Percentiles rank a stretch among this genome's conserved stretches.
These are phyloP conservation scores for Flaveria brownii DNA, from an alignment of 129 eudicot species.

Conservation along the genomic window DNA sequence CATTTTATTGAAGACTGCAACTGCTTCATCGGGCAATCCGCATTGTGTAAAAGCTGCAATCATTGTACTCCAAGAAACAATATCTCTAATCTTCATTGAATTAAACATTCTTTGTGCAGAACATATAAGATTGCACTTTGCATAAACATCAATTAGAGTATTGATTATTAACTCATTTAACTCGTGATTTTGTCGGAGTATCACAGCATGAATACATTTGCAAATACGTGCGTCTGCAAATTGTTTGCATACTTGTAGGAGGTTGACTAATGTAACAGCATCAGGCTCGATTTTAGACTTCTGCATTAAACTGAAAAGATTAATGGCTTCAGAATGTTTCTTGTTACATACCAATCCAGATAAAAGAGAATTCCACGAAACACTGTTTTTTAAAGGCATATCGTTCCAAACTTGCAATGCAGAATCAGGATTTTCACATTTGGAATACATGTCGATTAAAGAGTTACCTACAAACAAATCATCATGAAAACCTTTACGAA, in stretches of 20 bases:
- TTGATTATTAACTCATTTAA: conserved; percentile 54
- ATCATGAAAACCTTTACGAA: conserved; percentile 50
- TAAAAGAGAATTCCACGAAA: conserved; percentile 83
- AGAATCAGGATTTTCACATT: conserved; percentile 53
- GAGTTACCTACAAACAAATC: conserved; percentile 73
- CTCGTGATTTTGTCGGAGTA: conserved; percentile 49
- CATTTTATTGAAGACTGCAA: conserved; percentile 58
- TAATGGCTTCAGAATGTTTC: conserved; percentile 58
- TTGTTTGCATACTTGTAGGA: conserved; percentile 63
- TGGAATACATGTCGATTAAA: conserved; percentile 71
- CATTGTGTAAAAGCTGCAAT: conserved; percentile 71
- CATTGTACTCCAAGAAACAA: conserved; percentile 85
- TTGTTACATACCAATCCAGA: conserved; percentile 66
- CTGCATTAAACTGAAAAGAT: conserved; percentile 49
- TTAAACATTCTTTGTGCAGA: conserved; percentile 54
- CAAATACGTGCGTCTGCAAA: conserved; percentile 43
- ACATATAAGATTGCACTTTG: conserved; percentile 56
- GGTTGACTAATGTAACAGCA: conserved; percentile 69
- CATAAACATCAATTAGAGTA: conserved; percentile 71
- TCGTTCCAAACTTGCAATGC: conserved; percentile 49
- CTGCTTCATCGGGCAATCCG: conserved; percentile 76
- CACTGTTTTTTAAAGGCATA: conserved; percentile 56
- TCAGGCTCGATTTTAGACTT: conserved; percentile 49
- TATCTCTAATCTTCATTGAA: conserved; percentile 47
- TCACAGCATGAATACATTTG: conserved; percentile 56